phyloP scores from a whole-genome alignment of 1,284 basidiomycete genomes.

The Pisolithus thermaeus region DNA sequence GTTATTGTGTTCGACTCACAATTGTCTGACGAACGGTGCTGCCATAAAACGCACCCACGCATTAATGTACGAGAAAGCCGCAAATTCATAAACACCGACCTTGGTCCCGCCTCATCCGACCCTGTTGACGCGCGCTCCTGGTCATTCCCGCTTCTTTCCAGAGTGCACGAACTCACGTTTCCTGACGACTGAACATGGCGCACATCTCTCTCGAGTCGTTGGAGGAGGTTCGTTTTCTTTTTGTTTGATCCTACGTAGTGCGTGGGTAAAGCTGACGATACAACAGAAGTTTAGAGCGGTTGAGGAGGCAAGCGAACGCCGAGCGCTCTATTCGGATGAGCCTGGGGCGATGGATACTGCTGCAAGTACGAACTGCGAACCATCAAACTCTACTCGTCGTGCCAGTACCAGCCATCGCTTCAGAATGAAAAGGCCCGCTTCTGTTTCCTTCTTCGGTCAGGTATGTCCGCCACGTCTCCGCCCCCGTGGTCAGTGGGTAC shows the following conservation, averaged over 20 bases:
- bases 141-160: neutral
- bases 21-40: neutral
- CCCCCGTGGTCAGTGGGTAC: neutral
- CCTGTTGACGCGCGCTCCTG: neutral
- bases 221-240: constrained; percentile 32
- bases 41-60: neutral
- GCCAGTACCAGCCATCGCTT: constrained; percentile 30
- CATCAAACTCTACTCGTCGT: constrained; percentile 14
- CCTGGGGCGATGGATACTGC: constrained; percentile 13
- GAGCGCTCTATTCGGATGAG: constrained; percentile 31
- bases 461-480: constrained; percentile 27
- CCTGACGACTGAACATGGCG: constrained; percentile 12
- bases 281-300: constrained; percentile 49
- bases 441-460: constrained; percentile 51
- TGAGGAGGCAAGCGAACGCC: constrained; percentile 47
- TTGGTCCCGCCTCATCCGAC: neutral
- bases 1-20: too few species aligned
- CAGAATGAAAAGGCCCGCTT: constrained; percentile 37
- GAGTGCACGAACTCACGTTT: neutral
- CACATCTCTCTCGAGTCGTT: constrained; percentile 30
- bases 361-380: constrained; percentile 3
- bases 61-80: neutral
- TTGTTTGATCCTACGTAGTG: neutral
- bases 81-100: neutral
- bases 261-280: neutral